Evolutionary conservation across 2,329 filamentous ascomycete genomes (phyloP), one percentile per base, ranked within the genome.

Genomic region (Cytospora piceicola): DNA sequence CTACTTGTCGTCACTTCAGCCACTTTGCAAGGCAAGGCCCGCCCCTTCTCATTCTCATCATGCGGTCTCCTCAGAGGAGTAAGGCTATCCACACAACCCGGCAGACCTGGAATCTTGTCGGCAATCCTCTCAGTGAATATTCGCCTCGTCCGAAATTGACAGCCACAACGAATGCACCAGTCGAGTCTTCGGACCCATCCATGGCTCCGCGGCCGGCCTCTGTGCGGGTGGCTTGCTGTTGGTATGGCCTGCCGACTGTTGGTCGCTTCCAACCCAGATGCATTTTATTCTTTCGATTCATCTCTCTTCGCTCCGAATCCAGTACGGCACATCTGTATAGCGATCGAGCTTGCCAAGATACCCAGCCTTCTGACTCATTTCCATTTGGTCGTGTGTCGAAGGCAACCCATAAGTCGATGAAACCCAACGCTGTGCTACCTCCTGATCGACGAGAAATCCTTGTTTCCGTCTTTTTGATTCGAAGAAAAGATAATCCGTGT

Each of bases 1-100:
- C 36, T 39, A 29, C 30, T 22, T 55, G 57, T 53, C 53, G 61
- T 22, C 61, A 39, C 53, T 39, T 63, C 53, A 53, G 60, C 46
- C 46, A 46, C 46, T 49, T 24, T n/a, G 46, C 7, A 49, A 51
- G 15, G 15, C 30, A 42, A 51, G 30, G 60, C 8, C 9, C 46
- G 39, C 6, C 39, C 22, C 36, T 14, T 30, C 15, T 22, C 29
- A 22, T 57, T 53, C 29, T 51, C 29, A 36, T 27, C 53, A 36
- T 49, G 9, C 61, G 61, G 54, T 8, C 22, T 14, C 42, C 32
- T 46, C 61, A 53, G 39, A 9, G 61, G 39, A 9, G 17, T 22
- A 29, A 32, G 29, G 53, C 7, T n/a, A n/a, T n/a, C n/a, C 11
- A 32, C 61, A 57, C 29, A 51, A 36, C 52, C 14, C 27, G 49